These are phyloP conservation scores for Ascochyta clinopodiicola DNA, from an alignment of 2,329 filamentous ascomycete genomes.

Conservation along the genomic window DNA sequence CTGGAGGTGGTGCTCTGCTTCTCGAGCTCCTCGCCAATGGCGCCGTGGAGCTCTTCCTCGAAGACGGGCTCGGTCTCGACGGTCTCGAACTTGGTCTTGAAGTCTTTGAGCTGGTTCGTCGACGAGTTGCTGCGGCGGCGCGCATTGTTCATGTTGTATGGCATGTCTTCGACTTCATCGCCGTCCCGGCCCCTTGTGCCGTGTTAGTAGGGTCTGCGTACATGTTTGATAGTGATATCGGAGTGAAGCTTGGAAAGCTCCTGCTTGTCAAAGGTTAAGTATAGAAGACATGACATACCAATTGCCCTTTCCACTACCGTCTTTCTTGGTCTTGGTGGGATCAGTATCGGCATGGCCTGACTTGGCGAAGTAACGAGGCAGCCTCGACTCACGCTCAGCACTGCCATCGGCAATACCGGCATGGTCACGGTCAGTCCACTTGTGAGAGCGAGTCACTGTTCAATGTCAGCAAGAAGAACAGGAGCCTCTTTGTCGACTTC, in stretches of 20 bases:
- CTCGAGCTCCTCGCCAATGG: conserved; percentile 62
- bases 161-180: conserved; percentile 82
- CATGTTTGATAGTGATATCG: not conserved
- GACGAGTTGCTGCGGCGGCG: conserved; percentile 94
- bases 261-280: not conserved
- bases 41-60: conserved; percentile 82
- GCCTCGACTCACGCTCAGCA: conserved; percentile 70
- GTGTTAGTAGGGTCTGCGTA: conserved; percentile 23
- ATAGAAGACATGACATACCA: conserved; percentile 68
- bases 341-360: conserved; percentile 79
- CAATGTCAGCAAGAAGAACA: conserved; percentile 14
- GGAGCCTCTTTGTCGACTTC: not conserved
- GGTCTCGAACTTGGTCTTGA: conserved; percentile 97
- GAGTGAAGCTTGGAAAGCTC: not conserved
- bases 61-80: conserved; percentile 90
- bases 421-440: conserved; percentile 93
- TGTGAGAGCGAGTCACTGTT: conserved; percentile 96
- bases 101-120: conserved; percentile 72
- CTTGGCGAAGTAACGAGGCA: conserved; percentile 95
- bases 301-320: conserved; percentile 89
- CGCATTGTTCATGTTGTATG: conserved; percentile 82
- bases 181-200: conserved; percentile 77
- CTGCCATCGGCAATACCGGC: conserved; percentile 77
- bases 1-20: conserved; percentile 61
- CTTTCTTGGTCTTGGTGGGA: conserved; percentile 96